phyloP scores from a whole-genome alignment of 176 grass and related monocot species.

The Saccharum spontaneum region DNA sequence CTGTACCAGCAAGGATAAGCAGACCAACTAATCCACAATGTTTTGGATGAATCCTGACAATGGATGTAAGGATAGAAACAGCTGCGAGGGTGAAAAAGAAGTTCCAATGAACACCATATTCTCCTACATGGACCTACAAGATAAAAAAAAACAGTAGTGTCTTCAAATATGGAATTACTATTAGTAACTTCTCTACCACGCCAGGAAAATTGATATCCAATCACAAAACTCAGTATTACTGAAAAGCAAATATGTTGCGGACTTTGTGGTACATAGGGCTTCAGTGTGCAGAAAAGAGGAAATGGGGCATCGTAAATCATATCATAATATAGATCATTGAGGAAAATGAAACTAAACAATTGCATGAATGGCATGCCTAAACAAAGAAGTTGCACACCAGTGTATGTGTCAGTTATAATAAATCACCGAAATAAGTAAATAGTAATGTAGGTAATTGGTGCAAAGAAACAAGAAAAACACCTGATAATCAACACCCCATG shows the following conservation, averaged over 20 bases:
- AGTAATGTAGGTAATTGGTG: conserved; percentile 25
- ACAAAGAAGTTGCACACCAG: conserved; percentile 11
- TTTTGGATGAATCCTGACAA: conserved; percentile 70
- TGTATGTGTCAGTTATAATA: not conserved
- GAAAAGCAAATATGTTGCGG: not conserved
- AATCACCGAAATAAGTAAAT: conserved; percentile 13
- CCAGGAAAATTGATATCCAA: not conserved
- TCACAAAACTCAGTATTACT: not conserved
- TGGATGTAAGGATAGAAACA: conserved; percentile 77
- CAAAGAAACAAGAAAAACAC: conserved; percentile 39
- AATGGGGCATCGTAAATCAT: not conserved
- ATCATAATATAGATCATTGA: not conserved
- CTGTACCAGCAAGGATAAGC: conserved; percentile 71
- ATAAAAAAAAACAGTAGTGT: conserved; percentile 8
- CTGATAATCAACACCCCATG: conserved; percentile 90
- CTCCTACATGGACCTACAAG: conserved; percentile 87
- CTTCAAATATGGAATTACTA: conserved; percentile 31
- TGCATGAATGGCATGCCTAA: not conserved
- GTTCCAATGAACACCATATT: conserved; percentile 98
- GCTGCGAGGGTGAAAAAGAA: conserved; percentile 98
- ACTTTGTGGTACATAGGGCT: not conserved
- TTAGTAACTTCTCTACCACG: not conserved
- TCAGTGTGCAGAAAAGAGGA: conserved; percentile 24
- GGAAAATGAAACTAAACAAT: not conserved
- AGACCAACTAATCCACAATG: conserved; percentile 78